These are phyloP conservation scores for Talaromyces wortmannii DNA, from an alignment of 495 filamentous ascomycete genomes.

Conservation along the genomic window DNA sequence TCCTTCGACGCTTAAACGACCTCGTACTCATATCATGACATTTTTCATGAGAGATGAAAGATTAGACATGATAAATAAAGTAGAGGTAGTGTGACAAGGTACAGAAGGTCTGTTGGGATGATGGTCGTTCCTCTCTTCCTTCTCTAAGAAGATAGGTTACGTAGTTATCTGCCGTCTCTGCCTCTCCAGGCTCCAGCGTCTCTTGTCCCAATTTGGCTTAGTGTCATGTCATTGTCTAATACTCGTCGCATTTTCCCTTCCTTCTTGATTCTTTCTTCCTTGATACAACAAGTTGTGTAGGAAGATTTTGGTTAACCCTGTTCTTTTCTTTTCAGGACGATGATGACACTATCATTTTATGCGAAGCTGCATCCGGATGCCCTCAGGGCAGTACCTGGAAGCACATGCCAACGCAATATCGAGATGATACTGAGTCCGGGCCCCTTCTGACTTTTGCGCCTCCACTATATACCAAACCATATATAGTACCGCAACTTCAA, in stretches of 20 bases:
- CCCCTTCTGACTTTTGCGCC: background rate
- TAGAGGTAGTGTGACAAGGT: too few relatives aligned
- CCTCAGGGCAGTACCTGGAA: background rate
- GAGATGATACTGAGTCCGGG: background rate
- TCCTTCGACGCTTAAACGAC: too few relatives aligned
- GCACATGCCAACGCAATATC: slow-evolving; percentile 1
- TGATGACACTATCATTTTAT: slow-evolving; percentile 1
- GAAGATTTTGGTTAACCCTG: background rate
- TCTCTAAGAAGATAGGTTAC: too few relatives aligned
- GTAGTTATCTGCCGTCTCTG: background rate
- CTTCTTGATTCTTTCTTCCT: slow-evolving; percentile 2
- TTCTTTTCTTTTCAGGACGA: slow-evolving; percentile 1
- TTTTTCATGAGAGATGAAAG: too few relatives aligned
- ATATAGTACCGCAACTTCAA: too few relatives aligned
- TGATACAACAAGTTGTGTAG: background rate
- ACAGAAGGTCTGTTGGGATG: too few relatives aligned
- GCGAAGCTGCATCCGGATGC: slow-evolving; percentile 2
- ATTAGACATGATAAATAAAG: too few relatives aligned
- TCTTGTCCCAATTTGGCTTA: slow-evolving; percentile 1
- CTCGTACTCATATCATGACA: too few relatives aligned
- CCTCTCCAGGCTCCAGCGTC: background rate
- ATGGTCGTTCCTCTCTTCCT: too few relatives aligned
- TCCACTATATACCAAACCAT: too few relatives aligned
- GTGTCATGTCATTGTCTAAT: background rate
- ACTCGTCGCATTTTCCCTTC: background rate